Evolutionary conservation across 1,284 basidiomycete species (phyloP), one percentile per base, ranked within the genome.

Genomic region (Marasmius fiardii): DNA sequence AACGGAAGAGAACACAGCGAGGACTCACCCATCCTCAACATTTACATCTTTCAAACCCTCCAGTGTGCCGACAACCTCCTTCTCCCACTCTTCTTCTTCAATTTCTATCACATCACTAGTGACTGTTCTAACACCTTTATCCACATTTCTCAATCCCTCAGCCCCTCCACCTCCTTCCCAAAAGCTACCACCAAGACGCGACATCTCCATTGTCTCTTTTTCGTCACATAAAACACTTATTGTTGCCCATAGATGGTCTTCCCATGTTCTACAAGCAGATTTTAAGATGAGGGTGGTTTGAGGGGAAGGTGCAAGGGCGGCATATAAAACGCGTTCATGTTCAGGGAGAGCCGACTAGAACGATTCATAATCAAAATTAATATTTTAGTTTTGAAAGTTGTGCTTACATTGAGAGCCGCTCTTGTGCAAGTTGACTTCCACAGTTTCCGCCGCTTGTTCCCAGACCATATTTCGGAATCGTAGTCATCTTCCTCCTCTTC

Each of bases 201-300:
- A 64, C 63, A 90, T 77, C 64, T 88, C 85, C 18, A 74, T 75
- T 39, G 81, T 85, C 62, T 90, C 79, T 56, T 86, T 85, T 59
- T 92, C 86, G 69, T 98, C 95, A 62, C 93, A 90, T 31, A 93
- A 77, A 45, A 94, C 79, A 64, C 88, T 89, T 56, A 96, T 78
- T 62, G 93, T 88, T 1, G 92, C 93, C 97, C 96, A 99, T 0
- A 98, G 78, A 61, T 94, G 86, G 66, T 99, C 96, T 67, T 95
- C 90, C 95, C 95, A 99, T 24, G 88, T 90, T 34, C 86, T 75
- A 66, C 93, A 95, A 3, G 91, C 88, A 0, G 86, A 80, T 64
- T 82, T 83, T 10, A 98, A 85, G 6, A 93, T 79, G 5, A 76
- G 77, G 0, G 92, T 82, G 4, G 96, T 94, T 61, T 85, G 79